A percentile compares a stretch with the other conserved stretches of the same genome.
Conservation (phyloP, 148 eudicot species). For the Camellia lanceoleosa region DNA sequence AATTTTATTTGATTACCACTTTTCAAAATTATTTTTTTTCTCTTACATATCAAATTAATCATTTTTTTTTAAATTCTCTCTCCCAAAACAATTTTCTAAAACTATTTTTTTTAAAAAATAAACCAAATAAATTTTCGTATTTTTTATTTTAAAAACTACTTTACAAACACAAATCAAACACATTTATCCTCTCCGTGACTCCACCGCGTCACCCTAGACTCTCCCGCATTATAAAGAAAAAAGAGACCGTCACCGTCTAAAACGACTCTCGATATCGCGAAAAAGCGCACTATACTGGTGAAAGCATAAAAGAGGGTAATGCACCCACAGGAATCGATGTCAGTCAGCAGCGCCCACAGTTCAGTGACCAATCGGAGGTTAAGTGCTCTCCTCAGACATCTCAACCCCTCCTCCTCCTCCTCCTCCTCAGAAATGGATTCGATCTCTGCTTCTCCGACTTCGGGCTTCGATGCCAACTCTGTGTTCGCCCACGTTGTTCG, state of each 20-base stretch:
- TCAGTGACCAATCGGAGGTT: constrained; percentile 57
- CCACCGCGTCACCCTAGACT: constrained; percentile 9
- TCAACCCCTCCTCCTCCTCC: constrained; percentile 28
- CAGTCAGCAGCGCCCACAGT: constrained; percentile 6
- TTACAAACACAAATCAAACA: too few species aligned
- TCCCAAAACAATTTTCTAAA: too few species aligned
- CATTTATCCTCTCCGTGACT: background rate
- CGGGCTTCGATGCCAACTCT: constrained; percentile 41
- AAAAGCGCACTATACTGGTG: background rate
- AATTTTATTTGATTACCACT: too few species aligned
- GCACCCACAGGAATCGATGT: constrained; percentile 5
- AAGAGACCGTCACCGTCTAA: background rate
- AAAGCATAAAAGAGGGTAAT: constrained; percentile 9
- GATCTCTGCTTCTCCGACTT: constrained; percentile 47
- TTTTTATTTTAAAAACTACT: too few species aligned
- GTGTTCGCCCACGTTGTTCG: constrained; percentile 67
- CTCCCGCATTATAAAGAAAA: background rate
- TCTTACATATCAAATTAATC: too few species aligned
- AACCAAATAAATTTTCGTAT: too few species aligned
- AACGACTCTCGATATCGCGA: background rate
- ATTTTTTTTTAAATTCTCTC: too few species aligned
- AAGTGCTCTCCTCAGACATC: constrained; percentile 51
- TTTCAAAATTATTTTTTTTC: too few species aligned
- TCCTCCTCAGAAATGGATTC: constrained; percentile 16
- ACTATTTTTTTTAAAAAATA: too few species aligned